Conservation (phyloP, 2,329 filamentous ascomycete species). For the Ophiosphaerella herpotricha region DNA sequence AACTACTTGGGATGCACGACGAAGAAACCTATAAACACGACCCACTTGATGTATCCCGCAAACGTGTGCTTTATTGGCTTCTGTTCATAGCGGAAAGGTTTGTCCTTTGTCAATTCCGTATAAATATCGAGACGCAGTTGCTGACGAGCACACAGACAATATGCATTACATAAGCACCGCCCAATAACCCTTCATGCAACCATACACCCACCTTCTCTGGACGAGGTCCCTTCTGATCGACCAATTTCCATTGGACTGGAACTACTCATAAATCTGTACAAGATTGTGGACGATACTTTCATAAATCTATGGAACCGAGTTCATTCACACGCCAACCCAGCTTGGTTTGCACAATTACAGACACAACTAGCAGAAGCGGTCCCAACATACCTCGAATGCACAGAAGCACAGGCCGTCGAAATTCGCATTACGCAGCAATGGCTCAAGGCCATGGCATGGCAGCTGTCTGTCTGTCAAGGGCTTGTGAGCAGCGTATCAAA, state of each 20-base stretch:
- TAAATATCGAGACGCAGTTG: neutral
- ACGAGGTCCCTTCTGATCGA: conserved; percentile 58
- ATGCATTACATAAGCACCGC: conserved; percentile 66
- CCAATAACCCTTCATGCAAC: conserved; percentile 66
- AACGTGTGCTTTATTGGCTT: conserved; percentile 65
- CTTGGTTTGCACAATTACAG: conserved; percentile 54
- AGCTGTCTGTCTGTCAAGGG: conserved; percentile 68
- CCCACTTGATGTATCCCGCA: conserved; percentile 58
- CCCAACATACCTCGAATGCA: conserved; percentile 60
- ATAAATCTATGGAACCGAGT: conserved; percentile 68
- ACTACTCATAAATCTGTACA: conserved; percentile 64
- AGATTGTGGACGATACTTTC: conserved; percentile 67
- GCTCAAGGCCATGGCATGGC: conserved; percentile 74
- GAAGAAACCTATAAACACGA: conserved; percentile 60
- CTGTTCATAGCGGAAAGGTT: conserved; percentile 66
- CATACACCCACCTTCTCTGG: conserved; percentile 57
- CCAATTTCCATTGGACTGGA: conserved; percentile 63
- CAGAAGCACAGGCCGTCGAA: conserved; percentile 70
- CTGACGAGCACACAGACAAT: conserved; percentile 54
- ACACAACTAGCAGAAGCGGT: conserved; percentile 58
- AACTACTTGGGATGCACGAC: conserved; percentile 63
- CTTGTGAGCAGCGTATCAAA: conserved; percentile 63
- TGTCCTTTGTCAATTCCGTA: neutral
- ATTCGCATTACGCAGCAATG: conserved; percentile 72
- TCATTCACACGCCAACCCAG: conserved; percentile 50